A percentile compares a stretch with the other conserved stretches of the same genome.
Conservation (phyloP, 2,329 filamentous ascomycete species). For the Aschersonia sp. region DNA sequence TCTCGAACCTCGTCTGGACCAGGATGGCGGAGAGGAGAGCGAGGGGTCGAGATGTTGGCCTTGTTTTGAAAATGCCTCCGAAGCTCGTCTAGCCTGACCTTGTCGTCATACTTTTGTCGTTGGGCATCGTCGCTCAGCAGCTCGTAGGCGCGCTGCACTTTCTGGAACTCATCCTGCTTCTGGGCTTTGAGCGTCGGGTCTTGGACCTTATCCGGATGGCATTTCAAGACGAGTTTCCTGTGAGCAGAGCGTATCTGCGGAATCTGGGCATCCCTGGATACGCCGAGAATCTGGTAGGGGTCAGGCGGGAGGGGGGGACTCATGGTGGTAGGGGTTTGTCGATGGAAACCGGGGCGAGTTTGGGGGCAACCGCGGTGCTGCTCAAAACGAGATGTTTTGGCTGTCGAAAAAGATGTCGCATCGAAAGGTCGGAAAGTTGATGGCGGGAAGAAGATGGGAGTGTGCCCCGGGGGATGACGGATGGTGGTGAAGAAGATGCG, state of each 20-base stretch:
- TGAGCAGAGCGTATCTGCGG: constrained; percentile 65
- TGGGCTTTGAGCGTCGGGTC: constrained; percentile 60
- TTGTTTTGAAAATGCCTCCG: constrained; percentile 36
- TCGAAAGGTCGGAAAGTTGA: background rate
- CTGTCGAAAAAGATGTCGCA: background rate
- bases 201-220: constrained; percentile 84
- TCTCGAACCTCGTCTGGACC: constrained; percentile 3
- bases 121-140: constrained; percentile 65
- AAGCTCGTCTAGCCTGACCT: constrained; percentile 51
- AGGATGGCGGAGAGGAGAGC: constrained; percentile 22
- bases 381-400: constrained; percentile 1
- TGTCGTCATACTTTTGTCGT: constrained; percentile 64
- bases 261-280: constrained; percentile 56
- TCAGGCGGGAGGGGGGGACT: constrained; percentile 43
- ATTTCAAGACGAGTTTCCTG: constrained; percentile 75
- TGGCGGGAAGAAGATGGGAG: background rate
- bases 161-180: constrained; percentile 81
- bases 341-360: background rate
- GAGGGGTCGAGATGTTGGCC: constrained; percentile 28
- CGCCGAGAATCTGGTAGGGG: constrained; percentile 65
- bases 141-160: constrained; percentile 87
- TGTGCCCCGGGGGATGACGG: background rate
- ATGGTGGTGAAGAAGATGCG: background rate
- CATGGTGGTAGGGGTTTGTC: constrained; percentile 19
- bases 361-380: constrained; percentile 1